These are phyloP conservation scores for Malus domestica DNA, from an alignment of 306 rosid genomes.

Conservation along the genomic window ASM211411v1 NC_041797.1:20995501-20996000, in stretches of 20 bases:
- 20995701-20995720: constrained; percentile 89
- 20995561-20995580: constrained; percentile 63
- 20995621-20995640: constrained; percentile 27
- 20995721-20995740: constrained; percentile 87
- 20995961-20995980: constrained; percentile 66
- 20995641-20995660: too few relatives aligned
- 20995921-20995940: constrained; percentile 82
- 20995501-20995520: too few relatives aligned
- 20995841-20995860: constrained; percentile 63
- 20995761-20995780: constrained; percentile 82
- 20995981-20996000: constrained; percentile 71
- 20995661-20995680: constrained; percentile 81
- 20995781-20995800: constrained; percentile 87
- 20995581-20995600: constrained; percentile 3
- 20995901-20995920: constrained; percentile 92
- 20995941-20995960: constrained; percentile 66
- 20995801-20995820: constrained; percentile 94
- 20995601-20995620: constrained; percentile 52
- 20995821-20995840: constrained; percentile 80
- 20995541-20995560: too few relatives aligned
- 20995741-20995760: constrained; percentile 87
- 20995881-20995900: constrained; percentile 75
- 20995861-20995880: constrained; percentile 73
- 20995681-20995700: constrained; percentile 92
- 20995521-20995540: too few relatives aligned